A percentile compares a stretch with the other conserved stretches of the same genome.
Conservation (phyloP, 1,284 basidiomycete species). For the Apiotrichum porosum region DNA sequence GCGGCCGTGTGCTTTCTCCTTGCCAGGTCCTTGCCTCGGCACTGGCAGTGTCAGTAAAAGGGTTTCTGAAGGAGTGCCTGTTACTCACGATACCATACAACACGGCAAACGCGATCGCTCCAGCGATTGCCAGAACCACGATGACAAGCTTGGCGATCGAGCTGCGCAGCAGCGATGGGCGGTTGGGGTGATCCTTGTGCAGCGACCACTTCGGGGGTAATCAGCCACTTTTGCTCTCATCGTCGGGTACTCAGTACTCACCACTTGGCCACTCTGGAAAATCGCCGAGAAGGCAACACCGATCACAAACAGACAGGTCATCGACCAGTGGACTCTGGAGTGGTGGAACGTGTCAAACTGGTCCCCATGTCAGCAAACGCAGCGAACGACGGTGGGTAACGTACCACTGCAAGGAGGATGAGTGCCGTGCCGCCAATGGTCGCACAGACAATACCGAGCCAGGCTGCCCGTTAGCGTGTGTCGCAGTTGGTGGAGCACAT, state of each 20-base stretch:
- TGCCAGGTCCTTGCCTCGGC: constrained; percentile 27
- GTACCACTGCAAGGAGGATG: constrained; percentile 48
- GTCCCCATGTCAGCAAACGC: background rate
- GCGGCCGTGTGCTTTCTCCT: constrained; percentile 15
- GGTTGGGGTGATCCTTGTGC: constrained; percentile 49
- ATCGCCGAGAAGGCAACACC: constrained; percentile 51
- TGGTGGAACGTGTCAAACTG: constrained; percentile 50
- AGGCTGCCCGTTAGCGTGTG: constrained; percentile 35
- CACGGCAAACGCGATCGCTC: constrained; percentile 51
- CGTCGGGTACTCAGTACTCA: constrained; percentile 19
- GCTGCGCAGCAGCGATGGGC: constrained; percentile 48
- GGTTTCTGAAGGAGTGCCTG: too few species aligned
- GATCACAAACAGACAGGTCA: constrained; percentile 52
- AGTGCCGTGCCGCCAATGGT: constrained; percentile 48
- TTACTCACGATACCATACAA: constrained; percentile 43
- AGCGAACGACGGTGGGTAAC: constrained; percentile 8
- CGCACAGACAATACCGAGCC: constrained; percentile 49
- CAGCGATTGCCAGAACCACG: constrained; percentile 46
- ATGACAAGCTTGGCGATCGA: constrained; percentile 51
- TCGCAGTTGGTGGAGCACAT: constrained; percentile 2
- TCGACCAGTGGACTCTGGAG: constrained; percentile 51
- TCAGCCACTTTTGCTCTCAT: background rate
- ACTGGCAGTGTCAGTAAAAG: constrained; percentile 17
- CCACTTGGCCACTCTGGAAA: constrained; percentile 51
- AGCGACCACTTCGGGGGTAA: constrained; percentile 34